Evolutionary conservation across 768 basidiomycete species (phyloP), one percentile per base, ranked within the genome.

Genomic region (Lactarius indigo): DNA sequence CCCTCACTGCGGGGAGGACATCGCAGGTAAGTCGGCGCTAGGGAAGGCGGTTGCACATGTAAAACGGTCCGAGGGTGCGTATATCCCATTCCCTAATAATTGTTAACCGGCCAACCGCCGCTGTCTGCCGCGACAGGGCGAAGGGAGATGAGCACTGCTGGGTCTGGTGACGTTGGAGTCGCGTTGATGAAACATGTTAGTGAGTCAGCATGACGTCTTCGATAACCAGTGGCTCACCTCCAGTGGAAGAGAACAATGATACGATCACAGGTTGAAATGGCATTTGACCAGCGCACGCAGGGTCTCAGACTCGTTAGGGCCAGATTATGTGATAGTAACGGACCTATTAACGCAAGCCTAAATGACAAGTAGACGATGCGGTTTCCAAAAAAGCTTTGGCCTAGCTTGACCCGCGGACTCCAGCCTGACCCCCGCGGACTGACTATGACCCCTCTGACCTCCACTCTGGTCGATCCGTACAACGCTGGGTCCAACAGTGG

Each of bases 191-290:
- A 77, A 66, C 85, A 85, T 55, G 88, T 76, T 70, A 86, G 84
- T 1, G 90, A 90, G 74, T 90, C 88, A 6, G 82, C 74, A 5
- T 84, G 82, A 1, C 15, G 74, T 75, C 18, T 79, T 76, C 6
- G 74, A 65, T 1, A 76, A 76, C 76, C 89, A 91, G 78, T 55
- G 88, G 86, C 54, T 87, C 81, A 58, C 83, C 84, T 26, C 83
- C 81, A 6, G 89, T 89, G 0, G 91, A 90, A 26, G 91, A 91
- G 75, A 92, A 90, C 23, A 92, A 71, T 18, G 89, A 91, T n/a
- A 92, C 76, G 26, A 84, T 73, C 42, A 82, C 76, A 3, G 90
- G 84, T 69, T 92, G 91, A 6, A 88, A 75, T 41, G 83, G n/a
- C n/a, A n/a, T n/a, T n/a, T n/a, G n/a, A n/a, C n/a, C n/a, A n/a